Conservation (phyloP, 768 basidiomycete genomes). For the Leccinum uliginosum region DNA sequence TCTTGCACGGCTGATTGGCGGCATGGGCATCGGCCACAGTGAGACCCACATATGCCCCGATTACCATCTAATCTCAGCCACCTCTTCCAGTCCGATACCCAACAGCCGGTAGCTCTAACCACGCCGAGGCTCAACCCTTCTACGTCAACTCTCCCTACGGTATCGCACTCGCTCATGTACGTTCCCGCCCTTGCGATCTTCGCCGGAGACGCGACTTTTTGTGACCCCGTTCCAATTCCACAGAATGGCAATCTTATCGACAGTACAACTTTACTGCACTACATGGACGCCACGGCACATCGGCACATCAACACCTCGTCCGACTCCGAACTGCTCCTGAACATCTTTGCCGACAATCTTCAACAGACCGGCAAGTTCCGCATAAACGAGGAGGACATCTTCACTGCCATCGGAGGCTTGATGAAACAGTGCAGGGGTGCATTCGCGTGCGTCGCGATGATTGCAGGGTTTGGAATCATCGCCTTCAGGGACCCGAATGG, state of each 20-base stretch:
- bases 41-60: constrained; percentile 17
- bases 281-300: constrained; percentile 94
- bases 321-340: constrained; percentile 95
- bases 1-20: constrained; percentile 74
- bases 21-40: constrained; percentile 99
- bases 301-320: constrained; percentile 98
- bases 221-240: neutral
- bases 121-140: constrained; percentile 98
- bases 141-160: constrained; percentile 99
- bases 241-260: constrained; percentile 99
- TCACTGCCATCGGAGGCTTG: constrained; percentile 85
- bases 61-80: constrained; percentile 10
- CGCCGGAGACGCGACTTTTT: neutral
- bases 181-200: constrained; percentile 24
- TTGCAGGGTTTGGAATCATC: constrained; percentile 97
- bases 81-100: constrained; percentile 80
- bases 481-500: constrained; percentile 98
- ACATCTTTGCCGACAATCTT: constrained; percentile 96
- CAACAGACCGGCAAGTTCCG: constrained; percentile 99
- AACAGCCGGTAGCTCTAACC: constrained; percentile 94
- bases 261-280: constrained; percentile 78
- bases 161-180: constrained; percentile 94
- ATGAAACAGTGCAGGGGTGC: constrained; percentile 89
- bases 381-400: constrained; percentile 99
- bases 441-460: constrained; percentile 98